Base-by-base conservation (phyloP, 345 rosid species). In the Carallia pectinifolia region DNA sequence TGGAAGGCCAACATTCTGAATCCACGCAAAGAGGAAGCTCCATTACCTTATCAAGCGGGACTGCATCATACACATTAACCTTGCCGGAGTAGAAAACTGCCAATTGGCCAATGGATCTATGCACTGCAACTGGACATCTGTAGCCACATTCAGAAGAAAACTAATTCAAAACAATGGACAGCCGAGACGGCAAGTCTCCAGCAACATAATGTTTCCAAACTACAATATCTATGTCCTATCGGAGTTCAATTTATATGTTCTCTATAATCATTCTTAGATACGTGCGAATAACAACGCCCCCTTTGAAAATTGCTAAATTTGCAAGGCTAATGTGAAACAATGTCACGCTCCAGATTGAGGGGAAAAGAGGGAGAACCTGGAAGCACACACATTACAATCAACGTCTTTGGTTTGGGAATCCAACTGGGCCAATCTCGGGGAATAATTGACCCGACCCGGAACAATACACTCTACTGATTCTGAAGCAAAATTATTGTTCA, bases 81-180 rank as follows among this genome's bases (percentile, higher is more conserved):
- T 91, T 90, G 17, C 98, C 98, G 53, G 90, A 75, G 76, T 94
- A 94, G 83, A 94, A 89, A 77, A 94, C 89, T 6, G 97, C 87
- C 98, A 94, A 88, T 75, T 94, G 97, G 72, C 85, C 91, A 58
- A 67, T 66, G 8, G 50, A 18, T 47, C 79, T 80, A 77, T 73
- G 84, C 58, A 80, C 64, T 64, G 79, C 88, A 75, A 74, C 79
- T 1, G 80, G 81, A 76, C 85, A 76, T 77, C 98, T 87, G 87
- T 60, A 56, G 59, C 76, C 82, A 63, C 55, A 79, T 47, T 60
- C 77, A 37, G 27, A 75, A 48, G 65, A 12, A 67, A 61, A 61
- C 61, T 4, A n/a, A 12, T 53, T 72, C 44, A 13, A 78, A 64
- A 58, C 18, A 62, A 55, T 68, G 37, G 30, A 58, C 31, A 13